These are phyloP conservation scores for Exophiala spinifera DNA, from an alignment of 2,329 filamentous ascomycete genomes.

Conservation along the genomic window DNA sequence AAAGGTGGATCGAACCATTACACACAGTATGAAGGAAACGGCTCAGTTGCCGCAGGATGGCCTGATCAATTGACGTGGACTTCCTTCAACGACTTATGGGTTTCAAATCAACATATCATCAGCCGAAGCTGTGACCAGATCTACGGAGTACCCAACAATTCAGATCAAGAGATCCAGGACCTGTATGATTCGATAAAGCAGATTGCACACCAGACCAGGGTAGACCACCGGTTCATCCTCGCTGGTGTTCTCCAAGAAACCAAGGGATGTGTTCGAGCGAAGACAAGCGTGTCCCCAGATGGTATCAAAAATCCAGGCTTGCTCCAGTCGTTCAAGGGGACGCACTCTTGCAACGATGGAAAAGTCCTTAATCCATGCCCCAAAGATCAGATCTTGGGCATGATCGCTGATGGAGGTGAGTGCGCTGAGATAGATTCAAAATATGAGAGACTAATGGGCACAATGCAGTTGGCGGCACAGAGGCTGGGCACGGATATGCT, in stretches of 20 bases:
- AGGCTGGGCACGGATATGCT: constrained; percentile 36
- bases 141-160: constrained; percentile 37
- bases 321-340: constrained; percentile 46
- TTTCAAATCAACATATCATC: constrained; percentile 37
- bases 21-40: constrained; percentile 33
- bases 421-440: neutral
- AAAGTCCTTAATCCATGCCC: constrained; percentile 41
- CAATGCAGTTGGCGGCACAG: constrained; percentile 33
- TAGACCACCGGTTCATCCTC: constrained; percentile 44
- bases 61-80: constrained; percentile 33
- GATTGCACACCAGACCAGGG: constrained; percentile 32
- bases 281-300: constrained; percentile 39
- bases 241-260: constrained; percentile 48
- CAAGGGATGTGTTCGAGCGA: constrained; percentile 46
- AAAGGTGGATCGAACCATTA: constrained; percentile 33
- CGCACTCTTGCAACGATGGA: constrained; percentile 38
- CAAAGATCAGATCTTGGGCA: constrained; percentile 34
- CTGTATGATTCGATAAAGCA: constrained; percentile 39
- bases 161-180: constrained; percentile 36
- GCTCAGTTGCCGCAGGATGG: constrained; percentile 34
- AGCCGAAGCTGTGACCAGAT: constrained; percentile 37
- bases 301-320: constrained; percentile 45
- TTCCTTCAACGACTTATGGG: constrained; percentile 29
- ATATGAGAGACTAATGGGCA: constrained; percentile 4
- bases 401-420: constrained; percentile 40